These are phyloP conservation scores for Dichotomopilus funicola DNA, from an alignment of 2,329 filamentous ascomycete species.

Conservation along the genomic window DNA sequence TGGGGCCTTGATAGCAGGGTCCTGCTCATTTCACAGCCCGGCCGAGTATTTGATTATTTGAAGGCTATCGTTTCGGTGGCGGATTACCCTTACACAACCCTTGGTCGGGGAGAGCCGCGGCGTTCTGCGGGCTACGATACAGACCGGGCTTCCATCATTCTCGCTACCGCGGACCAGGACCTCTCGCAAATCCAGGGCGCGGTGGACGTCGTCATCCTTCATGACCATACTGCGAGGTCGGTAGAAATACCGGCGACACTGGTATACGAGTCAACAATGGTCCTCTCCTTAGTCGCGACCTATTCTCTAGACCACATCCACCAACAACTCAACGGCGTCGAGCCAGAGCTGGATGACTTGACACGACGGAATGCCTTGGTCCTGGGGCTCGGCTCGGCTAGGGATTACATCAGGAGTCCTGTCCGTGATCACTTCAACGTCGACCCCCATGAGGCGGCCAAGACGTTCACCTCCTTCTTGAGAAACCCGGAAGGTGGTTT, in stretches of 20 bases:
- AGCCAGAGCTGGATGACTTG: conserved; percentile 32
- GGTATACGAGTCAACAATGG: conserved; percentile 30
- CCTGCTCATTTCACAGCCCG: conserved; percentile 47
- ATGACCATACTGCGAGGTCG: conserved; percentile 43
- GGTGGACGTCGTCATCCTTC: conserved; percentile 48
- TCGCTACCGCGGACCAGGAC: conserved; percentile 37
- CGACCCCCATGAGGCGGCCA: conserved; percentile 42
- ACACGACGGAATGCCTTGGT: conserved; percentile 41
- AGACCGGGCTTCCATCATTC: conserved; percentile 31
- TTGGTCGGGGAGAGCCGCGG: conserved; percentile 21
- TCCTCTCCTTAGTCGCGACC: conserved; percentile 43
- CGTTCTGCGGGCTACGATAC: conserved; percentile 2
- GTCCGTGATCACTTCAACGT: conserved; percentile 27
- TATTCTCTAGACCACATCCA: conserved; percentile 52
- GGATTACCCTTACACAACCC: conserved; percentile 28
- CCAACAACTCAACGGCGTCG: conserved; percentile 38
- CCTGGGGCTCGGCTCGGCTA: conserved; percentile 32
- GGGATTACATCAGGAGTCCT: conserved; percentile 36
- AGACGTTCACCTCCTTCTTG: conserved; percentile 41
- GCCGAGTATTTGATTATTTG: conserved; percentile 45
- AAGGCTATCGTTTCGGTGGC: conserved; percentile 41
- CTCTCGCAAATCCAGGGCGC: conserved; percentile 32
- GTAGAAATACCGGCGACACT: conserved; percentile 30
- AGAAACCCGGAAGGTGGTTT: conserved; percentile 35
- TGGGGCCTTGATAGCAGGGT: conserved; percentile 40